Evolutionary conservation across 2,329 filamentous ascomycete species (phyloP).

Genomic region (Nothophaeocryptopus gaeumannii): DNA sequence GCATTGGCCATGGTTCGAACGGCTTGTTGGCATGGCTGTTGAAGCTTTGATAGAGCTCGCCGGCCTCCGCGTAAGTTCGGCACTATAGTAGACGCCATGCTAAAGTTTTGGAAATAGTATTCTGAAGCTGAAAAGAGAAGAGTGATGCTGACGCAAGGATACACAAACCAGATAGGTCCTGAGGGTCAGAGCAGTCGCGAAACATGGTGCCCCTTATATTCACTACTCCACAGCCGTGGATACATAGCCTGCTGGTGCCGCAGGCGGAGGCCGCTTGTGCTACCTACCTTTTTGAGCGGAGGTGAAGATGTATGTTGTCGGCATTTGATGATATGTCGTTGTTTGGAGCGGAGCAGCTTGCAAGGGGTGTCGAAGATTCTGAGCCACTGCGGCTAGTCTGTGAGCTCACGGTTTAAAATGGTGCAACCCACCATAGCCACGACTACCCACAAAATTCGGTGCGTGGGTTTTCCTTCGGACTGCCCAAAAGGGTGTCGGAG

Average conservation of each 20-base stretch:
- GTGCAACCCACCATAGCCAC: no score
- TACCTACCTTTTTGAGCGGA: no score
- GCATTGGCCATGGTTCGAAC: conserved; percentile 25
- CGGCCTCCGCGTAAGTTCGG: conserved; percentile 12
- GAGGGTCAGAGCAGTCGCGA: neutral
- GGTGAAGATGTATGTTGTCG: neutral
- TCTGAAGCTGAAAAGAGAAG: neutral
- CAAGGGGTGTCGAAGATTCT: no score
- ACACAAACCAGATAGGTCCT: neutral
- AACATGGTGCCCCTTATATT: no score
- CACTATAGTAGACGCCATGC: conserved; percentile 12
- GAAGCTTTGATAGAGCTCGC: neutral
- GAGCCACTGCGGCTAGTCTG: no score
- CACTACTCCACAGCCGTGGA: no score
- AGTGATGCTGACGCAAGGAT: neutral
- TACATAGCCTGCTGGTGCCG: no score
- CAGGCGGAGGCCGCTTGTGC: no score
- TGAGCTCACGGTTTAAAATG: no score
- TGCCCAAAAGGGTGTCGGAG: neutral
- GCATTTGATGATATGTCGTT: neutral
- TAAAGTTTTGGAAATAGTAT: neutral
- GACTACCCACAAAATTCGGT: neutral
- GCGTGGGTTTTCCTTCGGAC: neutral
- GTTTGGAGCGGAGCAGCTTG: no score
- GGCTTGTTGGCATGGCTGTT: neutral